These are phyloP conservation scores for Marasmius oreades DNA, from an alignment of 1,284 basidiomycete species.

Conservation along the genomic window DNA sequence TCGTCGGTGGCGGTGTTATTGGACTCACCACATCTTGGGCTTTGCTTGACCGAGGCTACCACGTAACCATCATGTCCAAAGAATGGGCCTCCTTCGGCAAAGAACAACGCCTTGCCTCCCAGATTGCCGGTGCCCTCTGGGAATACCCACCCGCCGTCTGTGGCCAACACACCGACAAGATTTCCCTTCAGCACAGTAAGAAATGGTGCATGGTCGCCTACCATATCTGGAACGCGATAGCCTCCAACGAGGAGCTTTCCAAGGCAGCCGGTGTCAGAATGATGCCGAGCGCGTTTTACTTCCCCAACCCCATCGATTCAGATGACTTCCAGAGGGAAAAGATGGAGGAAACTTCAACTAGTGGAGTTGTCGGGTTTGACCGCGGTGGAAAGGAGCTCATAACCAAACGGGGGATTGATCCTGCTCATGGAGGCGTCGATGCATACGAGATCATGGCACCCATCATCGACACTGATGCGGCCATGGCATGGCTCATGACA, in stretches of 20 bases:
- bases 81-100: conserved; percentile 15
- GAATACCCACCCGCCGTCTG: conserved; percentile 34
- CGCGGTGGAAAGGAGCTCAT: conserved; percentile 25
- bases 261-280: no score
- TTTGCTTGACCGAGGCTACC: conserved; percentile 28
- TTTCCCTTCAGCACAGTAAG: conserved; percentile 29
- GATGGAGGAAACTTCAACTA: conserved; percentile 21
- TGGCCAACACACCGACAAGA: conserved; percentile 29
- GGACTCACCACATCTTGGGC: conserved; percentile 25
- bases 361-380: conserved; percentile 27
- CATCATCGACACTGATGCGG: no score
- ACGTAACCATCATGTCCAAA: conserved; percentile 28
- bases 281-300: no score
- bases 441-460: conserved; percentile 33
- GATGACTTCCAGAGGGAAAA: no score
- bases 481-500: conserved; percentile 29
- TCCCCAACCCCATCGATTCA: no score
- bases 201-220: conserved; percentile 31
- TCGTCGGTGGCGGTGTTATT: conserved; percentile 13
- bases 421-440: conserved; percentile 28
- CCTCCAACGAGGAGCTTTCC: conserved; percentile 13
- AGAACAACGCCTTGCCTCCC: conserved; percentile 26
- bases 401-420: conserved; percentile 26
- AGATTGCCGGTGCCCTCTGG: conserved; percentile 31
- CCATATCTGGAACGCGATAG: conserved; percentile 21